Evolutionary conservation across 2,329 filamentous ascomycete genomes (phyloP).

Genomic region (Hyphodiscus sp.): DNA sequence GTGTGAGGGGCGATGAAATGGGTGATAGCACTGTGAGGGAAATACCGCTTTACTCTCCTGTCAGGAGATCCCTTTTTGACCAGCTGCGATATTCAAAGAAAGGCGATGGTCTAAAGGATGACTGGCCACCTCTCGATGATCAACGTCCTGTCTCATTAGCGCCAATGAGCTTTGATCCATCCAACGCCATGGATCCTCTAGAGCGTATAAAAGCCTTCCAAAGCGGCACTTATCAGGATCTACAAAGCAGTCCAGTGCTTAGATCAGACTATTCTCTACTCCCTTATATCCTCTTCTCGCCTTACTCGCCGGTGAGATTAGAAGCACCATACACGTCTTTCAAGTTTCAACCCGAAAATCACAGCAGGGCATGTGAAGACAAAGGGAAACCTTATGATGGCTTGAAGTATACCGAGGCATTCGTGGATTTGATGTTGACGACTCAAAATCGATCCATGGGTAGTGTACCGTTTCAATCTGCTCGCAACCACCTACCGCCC

Average conservation of each 20-base stretch:
- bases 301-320: conserved; percentile 28
- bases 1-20: conserved; percentile 3
- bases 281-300: conserved; percentile 29
- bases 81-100: conserved; percentile 11
- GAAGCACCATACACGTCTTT: not conserved
- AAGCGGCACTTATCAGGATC: conserved; percentile 14
- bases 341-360: no score
- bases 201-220: conserved; percentile 12
- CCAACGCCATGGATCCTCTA: not conserved
- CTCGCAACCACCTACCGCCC: not conserved
- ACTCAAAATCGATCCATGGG: conserved; percentile 4
- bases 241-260: conserved; percentile 10
- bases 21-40: conserved; percentile 15
- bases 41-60: conserved; percentile 24
- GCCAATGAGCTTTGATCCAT: conserved; percentile 1
- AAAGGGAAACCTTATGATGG: no score
- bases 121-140: conserved; percentile 68
- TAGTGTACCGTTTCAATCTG: not conserved
- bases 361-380: no score
- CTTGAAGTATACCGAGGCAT: conserved; percentile 22
- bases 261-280: conserved; percentile 24
- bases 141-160: no score
- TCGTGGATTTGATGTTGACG: conserved; percentile 27
- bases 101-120: not conserved
- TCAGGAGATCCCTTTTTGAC: conserved; percentile 19